Percentiles rank a stretch among this genome's conserved stretches.
phyloP scores from a whole-genome alignment of 1,284 basidiomycete species.

The Apiotrichum mycotoxinovorans region DNA sequence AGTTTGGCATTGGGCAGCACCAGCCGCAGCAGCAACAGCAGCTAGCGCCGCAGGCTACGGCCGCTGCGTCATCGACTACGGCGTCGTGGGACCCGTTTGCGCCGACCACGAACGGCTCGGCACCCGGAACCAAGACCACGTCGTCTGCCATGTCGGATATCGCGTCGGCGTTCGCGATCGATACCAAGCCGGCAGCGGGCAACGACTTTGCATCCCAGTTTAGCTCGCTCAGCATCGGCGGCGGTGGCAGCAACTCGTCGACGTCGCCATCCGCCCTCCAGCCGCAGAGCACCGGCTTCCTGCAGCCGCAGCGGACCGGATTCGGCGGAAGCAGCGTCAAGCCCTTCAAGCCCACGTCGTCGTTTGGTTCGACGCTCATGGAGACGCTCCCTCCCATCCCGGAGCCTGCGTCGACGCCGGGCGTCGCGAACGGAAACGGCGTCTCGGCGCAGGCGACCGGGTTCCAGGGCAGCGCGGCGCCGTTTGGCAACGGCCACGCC shows the following conservation, averaged over 20 bases:
- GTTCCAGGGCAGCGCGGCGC: slow-evolving; percentile 15
- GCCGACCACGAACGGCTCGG: neutral
- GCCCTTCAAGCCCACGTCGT: slow-evolving; percentile 85
- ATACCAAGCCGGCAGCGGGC: slow-evolving; percentile 8
- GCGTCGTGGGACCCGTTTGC: slow-evolving; percentile 12
- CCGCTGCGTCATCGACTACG: neutral
- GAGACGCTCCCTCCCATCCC: slow-evolving; percentile 65
- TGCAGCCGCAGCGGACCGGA: slow-evolving; percentile 76
- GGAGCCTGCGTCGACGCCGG: slow-evolving; percentile 19
- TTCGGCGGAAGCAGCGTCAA: slow-evolving; percentile 66
- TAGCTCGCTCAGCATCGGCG: slow-evolving; percentile 13
- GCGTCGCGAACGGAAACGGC: slow-evolving; percentile 4
- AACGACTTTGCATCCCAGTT: slow-evolving; percentile 38
- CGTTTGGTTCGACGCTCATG: slow-evolving; percentile 76
- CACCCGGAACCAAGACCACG: neutral
- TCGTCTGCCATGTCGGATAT: slow-evolving; percentile 40
- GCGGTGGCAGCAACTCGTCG: slow-evolving; percentile 16
- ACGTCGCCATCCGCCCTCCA: slow-evolving; percentile 13
- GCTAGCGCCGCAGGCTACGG: slow-evolving; percentile 3
- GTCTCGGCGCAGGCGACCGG: slow-evolving; percentile 22
- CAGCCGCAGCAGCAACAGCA: neutral
- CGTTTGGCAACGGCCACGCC: neutral
- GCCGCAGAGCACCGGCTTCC: slow-evolving; percentile 26
- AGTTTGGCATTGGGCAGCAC: slow-evolving; percentile 14
- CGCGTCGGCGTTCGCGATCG: slow-evolving; percentile 43